Evolutionary conservation across 2,329 filamentous ascomycete species (phyloP).

Genomic region (Penicillium paneum): DNA sequence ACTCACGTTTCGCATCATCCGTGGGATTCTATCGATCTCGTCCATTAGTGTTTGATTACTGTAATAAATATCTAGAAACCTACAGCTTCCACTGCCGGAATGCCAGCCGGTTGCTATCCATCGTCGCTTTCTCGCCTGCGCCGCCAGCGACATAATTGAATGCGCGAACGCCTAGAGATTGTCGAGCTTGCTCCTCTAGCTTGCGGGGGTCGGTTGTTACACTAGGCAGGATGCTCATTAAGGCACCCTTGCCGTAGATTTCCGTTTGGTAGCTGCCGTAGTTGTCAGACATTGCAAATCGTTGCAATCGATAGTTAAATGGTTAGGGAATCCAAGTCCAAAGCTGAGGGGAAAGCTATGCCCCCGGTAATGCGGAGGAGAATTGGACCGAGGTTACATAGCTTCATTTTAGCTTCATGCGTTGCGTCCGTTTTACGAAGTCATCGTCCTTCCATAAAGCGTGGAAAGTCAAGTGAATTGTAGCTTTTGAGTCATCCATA

Average conservation of each 20-base stretch:
- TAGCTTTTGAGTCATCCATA: not conserved
- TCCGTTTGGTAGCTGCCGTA: slow-evolving; percentile 48
- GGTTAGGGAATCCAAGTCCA: not conserved
- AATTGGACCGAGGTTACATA: not conserved
- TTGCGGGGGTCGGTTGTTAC: slow-evolving; percentile 60
- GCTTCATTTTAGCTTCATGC: not conserved
- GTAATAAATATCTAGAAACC: slow-evolving; percentile 1
- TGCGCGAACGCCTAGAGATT: slow-evolving; percentile 46
- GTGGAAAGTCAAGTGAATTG: not conserved
- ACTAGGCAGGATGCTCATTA: slow-evolving; percentile 48
- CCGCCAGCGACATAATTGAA: slow-evolving; percentile 63
- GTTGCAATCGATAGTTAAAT: not conserved
- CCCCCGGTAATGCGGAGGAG: not conserved
- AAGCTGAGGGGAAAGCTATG: not conserved
- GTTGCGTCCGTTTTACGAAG: not conserved
- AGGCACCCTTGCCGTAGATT: slow-evolving; percentile 54
- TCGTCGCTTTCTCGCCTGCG: slow-evolving; percentile 60
- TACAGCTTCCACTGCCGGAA: slow-evolving; percentile 53
- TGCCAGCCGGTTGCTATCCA: slow-evolving; percentile 58
- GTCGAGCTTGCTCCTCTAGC: slow-evolving; percentile 55
- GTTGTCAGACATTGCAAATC: slow-evolving; percentile 30
- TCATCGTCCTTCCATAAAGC: not conserved
- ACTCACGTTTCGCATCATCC: slow-evolving; percentile 44
- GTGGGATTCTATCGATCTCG: slow-evolving; percentile 46
- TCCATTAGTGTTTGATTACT: not conserved